These are phyloP conservation scores for Phytophthora palmivora DNA, from an alignment of 352 stramenopile genomes.

Conservation along the genomic window DNA sequence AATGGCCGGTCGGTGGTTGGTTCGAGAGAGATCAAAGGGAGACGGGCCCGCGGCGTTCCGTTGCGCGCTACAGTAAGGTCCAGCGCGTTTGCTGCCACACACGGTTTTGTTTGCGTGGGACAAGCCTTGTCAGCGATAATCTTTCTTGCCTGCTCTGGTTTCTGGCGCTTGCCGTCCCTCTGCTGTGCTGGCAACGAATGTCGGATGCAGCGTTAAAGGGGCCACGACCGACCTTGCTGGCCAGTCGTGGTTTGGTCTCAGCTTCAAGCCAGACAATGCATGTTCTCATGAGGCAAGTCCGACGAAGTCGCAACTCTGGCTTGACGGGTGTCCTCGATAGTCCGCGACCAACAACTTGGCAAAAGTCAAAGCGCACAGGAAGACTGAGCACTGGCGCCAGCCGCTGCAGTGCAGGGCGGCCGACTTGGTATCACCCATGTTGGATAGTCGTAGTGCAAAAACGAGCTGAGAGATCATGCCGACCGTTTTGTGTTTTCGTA, in stretches of 20 bases:
- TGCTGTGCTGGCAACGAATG: neutral
- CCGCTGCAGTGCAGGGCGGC: neutral
- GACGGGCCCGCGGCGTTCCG: slow-evolving; percentile 29
- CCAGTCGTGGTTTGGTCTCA: neutral
- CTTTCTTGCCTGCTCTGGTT: neutral
- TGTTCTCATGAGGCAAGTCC: neutral
- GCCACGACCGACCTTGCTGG: neutral
- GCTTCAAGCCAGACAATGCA: neutral
- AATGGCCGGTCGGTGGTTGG: slow-evolving; percentile 15
- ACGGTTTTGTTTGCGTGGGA: slow-evolving; percentile 27
- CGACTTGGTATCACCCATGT: no score
- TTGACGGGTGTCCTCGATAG: no score
- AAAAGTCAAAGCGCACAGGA: neutral
- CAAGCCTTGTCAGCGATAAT: slow-evolving; percentile 13
- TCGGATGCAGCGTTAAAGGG: neutral
- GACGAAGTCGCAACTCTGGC: neutral
- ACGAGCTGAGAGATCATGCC: neutral
- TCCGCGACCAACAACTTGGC: no score
- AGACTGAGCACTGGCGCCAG: neutral
- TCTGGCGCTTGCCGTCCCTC: neutral
- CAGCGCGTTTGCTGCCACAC: slow-evolving; percentile 13
- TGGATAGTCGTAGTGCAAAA: neutral
- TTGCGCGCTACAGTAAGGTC: slow-evolving; percentile 8
- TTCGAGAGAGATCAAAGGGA: slow-evolving; percentile 8
- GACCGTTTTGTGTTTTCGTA: neutral